Conservation (phyloP, 768 basidiomycete genomes). For the Astraeus odoratus region DNA sequence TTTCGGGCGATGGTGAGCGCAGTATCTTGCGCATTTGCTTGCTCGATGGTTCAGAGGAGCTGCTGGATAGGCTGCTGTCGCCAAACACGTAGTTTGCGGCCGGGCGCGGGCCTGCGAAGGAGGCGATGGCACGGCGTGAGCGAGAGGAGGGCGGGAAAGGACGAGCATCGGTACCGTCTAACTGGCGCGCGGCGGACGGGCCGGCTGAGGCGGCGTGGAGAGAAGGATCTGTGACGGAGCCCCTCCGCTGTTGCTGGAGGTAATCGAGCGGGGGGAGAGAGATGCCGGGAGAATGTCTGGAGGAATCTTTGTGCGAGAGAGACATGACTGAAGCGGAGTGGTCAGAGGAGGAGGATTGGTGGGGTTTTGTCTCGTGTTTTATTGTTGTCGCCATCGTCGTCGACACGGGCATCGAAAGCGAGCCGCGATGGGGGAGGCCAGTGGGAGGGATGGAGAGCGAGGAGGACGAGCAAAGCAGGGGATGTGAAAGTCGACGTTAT, state of each 20-base stretch:
- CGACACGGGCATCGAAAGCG: conserved; percentile 6
- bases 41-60: conserved; percentile 31
- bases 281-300: conserved; percentile 46
- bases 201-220: conserved; percentile 51
- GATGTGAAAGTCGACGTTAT: conserved; percentile 25
- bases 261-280: conserved; percentile 72
- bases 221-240: conserved; percentile 79
- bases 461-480: conserved; percentile 5
- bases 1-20: conserved; percentile 50
- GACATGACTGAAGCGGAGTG: conserved; percentile 14
- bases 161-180: conserved; percentile 17
- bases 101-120: conserved; percentile 44
- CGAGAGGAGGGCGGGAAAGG: conserved; percentile 7
- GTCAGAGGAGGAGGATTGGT: conserved; percentile 5
- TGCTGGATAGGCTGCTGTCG: conserved; percentile 33
- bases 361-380: conserved; percentile 3
- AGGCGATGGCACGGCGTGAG: conserved; percentile 27
- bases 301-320: conserved; percentile 23
- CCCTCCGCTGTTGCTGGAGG: conserved; percentile 74
- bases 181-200: conserved; percentile 13
- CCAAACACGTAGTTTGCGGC: conserved; percentile 67
- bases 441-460: conserved; percentile 1
- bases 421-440: conserved; percentile 5
- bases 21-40: conserved; percentile 49
- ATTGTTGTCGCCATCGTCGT: conserved; percentile 7